phyloP scores from a whole-genome alignment of 2,329 filamentous ascomycete genomes.

The Epichloe coenophiala region DNA sequence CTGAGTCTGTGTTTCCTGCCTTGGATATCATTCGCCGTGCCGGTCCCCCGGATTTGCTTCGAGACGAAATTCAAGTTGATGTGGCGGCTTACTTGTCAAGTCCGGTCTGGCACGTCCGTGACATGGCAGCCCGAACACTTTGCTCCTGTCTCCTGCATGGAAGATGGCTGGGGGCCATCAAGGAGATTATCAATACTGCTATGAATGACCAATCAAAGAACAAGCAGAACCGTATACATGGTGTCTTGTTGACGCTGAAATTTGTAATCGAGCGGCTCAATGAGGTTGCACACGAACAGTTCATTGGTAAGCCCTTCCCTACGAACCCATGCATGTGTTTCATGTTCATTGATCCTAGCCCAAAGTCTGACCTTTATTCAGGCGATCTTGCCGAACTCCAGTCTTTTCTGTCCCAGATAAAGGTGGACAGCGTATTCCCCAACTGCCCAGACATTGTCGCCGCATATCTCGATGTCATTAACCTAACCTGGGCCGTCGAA shows the following conservation, averaged over 20 bases:
- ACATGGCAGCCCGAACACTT: conserved; percentile 64
- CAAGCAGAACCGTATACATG: conserved; percentile 43
- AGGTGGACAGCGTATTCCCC: conserved; percentile 11
- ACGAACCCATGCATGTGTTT: too few relatives aligned
- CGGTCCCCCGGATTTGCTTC: conserved; percentile 45
- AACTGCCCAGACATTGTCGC: conserved; percentile 29
- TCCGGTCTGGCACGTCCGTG: conserved; percentile 66
- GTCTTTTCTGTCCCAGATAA: conserved; percentile 15
- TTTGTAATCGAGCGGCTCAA: conserved; percentile 41
- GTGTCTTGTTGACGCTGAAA: conserved; percentile 40
- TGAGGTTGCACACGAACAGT: conserved; percentile 30
- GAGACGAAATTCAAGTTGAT: conserved; percentile 39
- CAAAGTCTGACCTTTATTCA: conserved; percentile 8
- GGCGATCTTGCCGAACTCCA: conserved; percentile 18
- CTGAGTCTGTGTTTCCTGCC: conserved; percentile 66
- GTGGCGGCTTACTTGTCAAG: conserved; percentile 53
- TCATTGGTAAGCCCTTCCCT: conserved; percentile 24
- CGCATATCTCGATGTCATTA: conserved; percentile 32
- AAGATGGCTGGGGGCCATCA: conserved; percentile 32
- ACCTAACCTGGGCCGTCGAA: conserved; percentile 24
- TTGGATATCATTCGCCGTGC: conserved; percentile 68
- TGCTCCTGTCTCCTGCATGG: conserved; percentile 45
- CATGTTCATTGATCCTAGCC: not conserved
- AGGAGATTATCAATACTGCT: conserved; percentile 21
- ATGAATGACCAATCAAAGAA: conserved; percentile 12